phyloP scores from a whole-genome alignment of 192 early-diverging fungal genomes.

The Funneliformis geosporum region DNA sequence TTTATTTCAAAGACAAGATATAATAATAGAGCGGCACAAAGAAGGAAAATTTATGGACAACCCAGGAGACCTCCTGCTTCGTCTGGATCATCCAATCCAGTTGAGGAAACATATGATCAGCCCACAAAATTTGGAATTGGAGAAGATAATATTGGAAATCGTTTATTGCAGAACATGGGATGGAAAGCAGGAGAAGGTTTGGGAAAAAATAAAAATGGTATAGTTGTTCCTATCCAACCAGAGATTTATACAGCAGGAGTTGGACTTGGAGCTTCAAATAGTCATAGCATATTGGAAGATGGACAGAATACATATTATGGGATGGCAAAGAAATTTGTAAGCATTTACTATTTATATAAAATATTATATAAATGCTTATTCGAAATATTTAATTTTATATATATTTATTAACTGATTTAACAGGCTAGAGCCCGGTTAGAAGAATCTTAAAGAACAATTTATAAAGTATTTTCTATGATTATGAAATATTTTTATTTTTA shows the following conservation, averaged over 20 bases:
- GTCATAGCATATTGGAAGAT: neutral
- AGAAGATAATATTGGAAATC: conserved; percentile 61
- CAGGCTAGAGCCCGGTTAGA: neutral
- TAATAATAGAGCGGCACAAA: conserved; percentile 54
- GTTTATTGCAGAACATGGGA: conserved; percentile 61
- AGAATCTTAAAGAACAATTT: neutral
- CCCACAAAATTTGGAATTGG: conserved; percentile 54
- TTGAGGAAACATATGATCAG: conserved; percentile 34
- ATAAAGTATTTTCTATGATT: neutral
- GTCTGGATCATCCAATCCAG: neutral
- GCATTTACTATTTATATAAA: neutral
- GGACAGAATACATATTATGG: neutral
- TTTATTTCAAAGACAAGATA: conserved; percentile 37
- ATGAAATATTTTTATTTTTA: too few species aligned
- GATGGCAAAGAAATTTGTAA: neutral
- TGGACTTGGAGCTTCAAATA: neutral
- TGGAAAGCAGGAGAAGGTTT: conserved; percentile 66
- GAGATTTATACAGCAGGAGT: neutral
- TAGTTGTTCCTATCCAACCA: conserved; percentile 48
- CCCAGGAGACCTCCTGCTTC: conserved; percentile 34
- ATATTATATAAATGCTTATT: neutral
- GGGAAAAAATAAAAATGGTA: conserved; percentile 48
- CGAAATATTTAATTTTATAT: neutral
- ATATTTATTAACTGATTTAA: neutral
- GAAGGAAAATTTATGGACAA: conserved; percentile 49